Evolutionary conservation across 441 rosid genomes (phyloP).

Genomic region (Geranium incanum): DNA sequence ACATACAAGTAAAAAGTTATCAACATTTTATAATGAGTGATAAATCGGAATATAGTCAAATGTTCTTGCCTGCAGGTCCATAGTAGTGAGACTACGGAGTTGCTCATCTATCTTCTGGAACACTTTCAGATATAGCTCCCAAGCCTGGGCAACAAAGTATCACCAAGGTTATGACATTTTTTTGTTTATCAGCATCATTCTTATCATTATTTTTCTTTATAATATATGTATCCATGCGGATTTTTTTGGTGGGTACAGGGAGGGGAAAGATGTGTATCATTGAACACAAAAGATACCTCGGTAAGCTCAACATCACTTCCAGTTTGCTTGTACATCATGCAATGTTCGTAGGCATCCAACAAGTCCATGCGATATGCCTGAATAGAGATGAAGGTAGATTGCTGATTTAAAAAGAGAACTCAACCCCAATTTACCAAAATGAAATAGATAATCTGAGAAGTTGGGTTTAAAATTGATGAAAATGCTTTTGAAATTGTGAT

Average conservation of each 20-base stretch:
- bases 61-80: constrained; percentile 79
- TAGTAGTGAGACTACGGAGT: constrained; percentile 80
- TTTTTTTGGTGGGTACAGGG: background rate
- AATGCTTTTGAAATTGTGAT: background rate
- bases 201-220: too few species aligned
- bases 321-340: constrained; percentile 82
- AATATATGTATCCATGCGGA: background rate
- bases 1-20: constrained; percentile 25
- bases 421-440: background rate
- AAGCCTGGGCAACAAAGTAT: constrained; percentile 41
- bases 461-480: background rate
- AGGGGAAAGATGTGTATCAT: background rate
- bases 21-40: constrained; percentile 12
- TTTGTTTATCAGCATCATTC: background rate
- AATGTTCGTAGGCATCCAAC: constrained; percentile 88
- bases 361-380: constrained; percentile 94
- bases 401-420: constrained; percentile 7
- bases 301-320: constrained; percentile 98
- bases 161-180: background rate
- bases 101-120: constrained; percentile 95
- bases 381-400: constrained; percentile 14
- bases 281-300: constrained; percentile 43
- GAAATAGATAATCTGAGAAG: background rate
- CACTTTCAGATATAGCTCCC: constrained; percentile 97
- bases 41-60: constrained; percentile 16